These are phyloP conservation scores for Lepiota subincarnata DNA, from an alignment of 768 basidiomycete genomes.

Conservation along the genomic window DNA sequence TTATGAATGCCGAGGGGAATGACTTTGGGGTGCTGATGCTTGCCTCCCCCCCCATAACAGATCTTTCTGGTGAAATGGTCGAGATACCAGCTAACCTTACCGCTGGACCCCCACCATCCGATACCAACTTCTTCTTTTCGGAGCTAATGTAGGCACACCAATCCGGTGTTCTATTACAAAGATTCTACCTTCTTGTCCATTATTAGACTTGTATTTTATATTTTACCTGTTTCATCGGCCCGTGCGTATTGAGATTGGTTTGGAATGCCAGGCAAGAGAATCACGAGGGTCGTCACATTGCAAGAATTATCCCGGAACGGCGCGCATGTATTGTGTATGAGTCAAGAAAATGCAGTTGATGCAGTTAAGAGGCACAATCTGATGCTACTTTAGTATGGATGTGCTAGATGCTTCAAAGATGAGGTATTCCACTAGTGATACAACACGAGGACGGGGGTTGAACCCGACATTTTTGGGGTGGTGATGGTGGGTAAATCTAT, in stretches of 20 bases:
- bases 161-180: not conserved
- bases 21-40: slow-evolving; percentile 1
- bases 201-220: not conserved
- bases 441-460: slow-evolving; percentile 72
- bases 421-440: slow-evolving; percentile 18
- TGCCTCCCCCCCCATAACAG: slow-evolving; percentile 31
- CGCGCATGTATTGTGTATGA: slow-evolving; percentile 18
- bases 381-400: slow-evolving; percentile 14
- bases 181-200: not conserved
- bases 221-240: not conserved
- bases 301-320: not conserved
- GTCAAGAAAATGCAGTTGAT: slow-evolving; percentile 54
- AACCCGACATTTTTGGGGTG: slow-evolving; percentile 54
- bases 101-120: slow-evolving; percentile 74
- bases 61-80: slow-evolving; percentile 84
- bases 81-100: slow-evolving; percentile 80
- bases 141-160: slow-evolving; percentile 30
- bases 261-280: not conserved
- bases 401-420: slow-evolving; percentile 17
- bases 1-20: not conserved
- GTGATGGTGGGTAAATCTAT: not conserved
- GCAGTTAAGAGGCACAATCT: slow-evolving; percentile 31
- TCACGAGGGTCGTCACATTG: too few relatives aligned
- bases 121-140: slow-evolving; percentile 84
- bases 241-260: not conserved